These are phyloP conservation scores for Phoenix dactylifera DNA, from an alignment of 176 grass and related monocot species.

Conservation along the genomic window DNA sequence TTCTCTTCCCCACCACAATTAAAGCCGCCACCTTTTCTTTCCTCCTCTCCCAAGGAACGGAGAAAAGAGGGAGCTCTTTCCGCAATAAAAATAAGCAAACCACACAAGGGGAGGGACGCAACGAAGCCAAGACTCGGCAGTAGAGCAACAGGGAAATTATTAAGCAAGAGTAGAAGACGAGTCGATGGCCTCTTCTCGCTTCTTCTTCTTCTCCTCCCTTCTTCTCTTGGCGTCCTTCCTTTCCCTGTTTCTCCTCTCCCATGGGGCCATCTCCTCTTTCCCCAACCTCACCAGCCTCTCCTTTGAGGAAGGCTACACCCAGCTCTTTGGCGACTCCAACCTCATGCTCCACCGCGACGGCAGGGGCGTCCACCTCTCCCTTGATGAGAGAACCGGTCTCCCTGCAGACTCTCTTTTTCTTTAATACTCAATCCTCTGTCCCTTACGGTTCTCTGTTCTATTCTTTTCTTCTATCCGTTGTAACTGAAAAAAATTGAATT, in stretches of 20 bases:
- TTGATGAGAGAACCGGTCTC: constrained; percentile 65
- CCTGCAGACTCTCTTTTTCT: background rate
- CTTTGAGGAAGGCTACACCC: constrained; percentile 70
- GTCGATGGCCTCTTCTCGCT: constrained; percentile 31
- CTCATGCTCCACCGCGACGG: constrained; percentile 69
- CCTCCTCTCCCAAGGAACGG: too few species aligned
- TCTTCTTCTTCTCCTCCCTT: constrained; percentile 13
- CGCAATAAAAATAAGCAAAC: too few species aligned
- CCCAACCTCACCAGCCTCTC: constrained; percentile 34
- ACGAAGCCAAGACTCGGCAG: background rate
- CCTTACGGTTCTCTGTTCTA: background rate
- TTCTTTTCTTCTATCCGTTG: too few species aligned
- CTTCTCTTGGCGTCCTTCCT: constrained; percentile 4
- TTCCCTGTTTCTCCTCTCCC: constrained; percentile 1
- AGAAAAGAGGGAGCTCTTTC: too few species aligned
- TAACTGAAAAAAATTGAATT: too few species aligned
- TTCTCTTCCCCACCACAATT: too few species aligned
- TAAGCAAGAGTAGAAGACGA: too few species aligned
- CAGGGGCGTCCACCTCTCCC: constrained; percentile 60
- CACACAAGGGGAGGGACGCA: background rate
- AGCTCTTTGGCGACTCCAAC: constrained; percentile 88
- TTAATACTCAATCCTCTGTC: background rate
- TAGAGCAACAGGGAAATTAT: background rate
- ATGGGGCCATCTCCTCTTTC: constrained; percentile 20
- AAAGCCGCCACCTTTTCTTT: too few species aligned